A percentile compares a stretch with the other conserved stretches of the same genome.
Evolutionary conservation across 2,329 filamentous ascomycete genomes (phyloP).

Genomic region (Penicillium sp.): DNA sequence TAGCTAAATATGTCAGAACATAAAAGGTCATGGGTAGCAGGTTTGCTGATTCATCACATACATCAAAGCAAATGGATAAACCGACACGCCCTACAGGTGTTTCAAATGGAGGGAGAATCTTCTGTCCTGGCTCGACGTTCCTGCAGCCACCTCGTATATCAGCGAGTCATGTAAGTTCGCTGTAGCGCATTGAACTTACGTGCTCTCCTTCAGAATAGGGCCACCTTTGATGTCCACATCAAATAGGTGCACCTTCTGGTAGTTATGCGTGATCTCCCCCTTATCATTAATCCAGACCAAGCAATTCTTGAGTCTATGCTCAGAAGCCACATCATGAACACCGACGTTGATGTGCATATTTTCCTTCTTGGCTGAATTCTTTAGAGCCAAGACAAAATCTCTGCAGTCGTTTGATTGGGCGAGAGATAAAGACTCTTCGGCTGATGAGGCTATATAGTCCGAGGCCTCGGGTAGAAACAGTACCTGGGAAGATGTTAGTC

Average conservation of each 20-base stretch:
- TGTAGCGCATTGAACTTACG: slow-evolving; percentile 31
- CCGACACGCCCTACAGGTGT: slow-evolving; percentile 71
- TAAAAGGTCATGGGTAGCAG: not conserved
- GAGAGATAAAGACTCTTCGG: slow-evolving; percentile 65
- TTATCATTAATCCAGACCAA: slow-evolving; percentile 62
- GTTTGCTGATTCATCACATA: slow-evolving; percentile 28
- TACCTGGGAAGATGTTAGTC: slow-evolving; percentile 45
- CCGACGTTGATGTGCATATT: slow-evolving; percentile 75
- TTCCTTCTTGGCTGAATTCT: slow-evolving; percentile 60
- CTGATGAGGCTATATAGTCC: slow-evolving; percentile 74
- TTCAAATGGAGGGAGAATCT: slow-evolving; percentile 65
- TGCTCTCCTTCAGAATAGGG: slow-evolving; percentile 58
- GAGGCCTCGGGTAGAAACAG: slow-evolving; percentile 89
- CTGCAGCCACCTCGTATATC: slow-evolving; percentile 18
- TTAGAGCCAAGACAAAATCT: slow-evolving; percentile 72
- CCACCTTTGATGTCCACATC: slow-evolving; percentile 61
- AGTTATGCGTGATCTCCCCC: slow-evolving; percentile 58
- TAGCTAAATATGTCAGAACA: slow-evolving; percentile 43
- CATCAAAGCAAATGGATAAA: slow-evolving; percentile 82
- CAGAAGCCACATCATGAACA: slow-evolving; percentile 67
- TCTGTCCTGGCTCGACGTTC: slow-evolving; percentile 63
- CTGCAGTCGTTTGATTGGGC: slow-evolving; percentile 62
- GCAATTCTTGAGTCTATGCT: slow-evolving; percentile 57
- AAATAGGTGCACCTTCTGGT: slow-evolving; percentile 90
- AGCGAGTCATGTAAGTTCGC: not conserved